phyloP scores from a whole-genome alignment of 768 basidiomycete genomes.

The Rhodotorula kratochvilovae region DNA sequence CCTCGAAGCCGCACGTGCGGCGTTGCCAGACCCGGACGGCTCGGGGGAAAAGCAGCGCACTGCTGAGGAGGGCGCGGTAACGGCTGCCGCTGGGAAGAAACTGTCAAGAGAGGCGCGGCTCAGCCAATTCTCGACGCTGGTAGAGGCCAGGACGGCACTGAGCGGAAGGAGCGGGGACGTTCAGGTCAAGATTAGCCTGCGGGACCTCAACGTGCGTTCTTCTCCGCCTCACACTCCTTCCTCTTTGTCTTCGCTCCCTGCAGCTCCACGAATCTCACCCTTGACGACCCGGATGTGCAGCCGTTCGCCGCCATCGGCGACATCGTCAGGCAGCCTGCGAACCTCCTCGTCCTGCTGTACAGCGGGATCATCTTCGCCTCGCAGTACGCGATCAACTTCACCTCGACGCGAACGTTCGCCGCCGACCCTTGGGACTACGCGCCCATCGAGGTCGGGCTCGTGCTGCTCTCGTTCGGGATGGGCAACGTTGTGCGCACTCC shows the following conservation, averaged over 20 bases:
- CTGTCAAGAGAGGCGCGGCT: too few relatives aligned
- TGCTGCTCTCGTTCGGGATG: slow-evolving; percentile 68
- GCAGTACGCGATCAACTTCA: slow-evolving; percentile 67
- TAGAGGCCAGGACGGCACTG: slow-evolving; percentile 19
- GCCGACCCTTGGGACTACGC: slow-evolving; percentile 61
- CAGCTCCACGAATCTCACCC: too few relatives aligned
- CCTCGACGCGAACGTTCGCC: slow-evolving; percentile 64
- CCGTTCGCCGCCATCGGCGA: slow-evolving; percentile 19
- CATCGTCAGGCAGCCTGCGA: slow-evolving; percentile 23
- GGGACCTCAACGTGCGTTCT: slow-evolving; percentile 52
- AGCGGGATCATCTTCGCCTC: slow-evolving; percentile 68
- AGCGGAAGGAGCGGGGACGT: slow-evolving; percentile 29
- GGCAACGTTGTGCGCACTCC: slow-evolving; percentile 50
- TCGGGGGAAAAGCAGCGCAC: too few relatives aligned
- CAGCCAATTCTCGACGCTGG: slow-evolving; percentile 2
- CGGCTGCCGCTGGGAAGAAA: too few relatives aligned
- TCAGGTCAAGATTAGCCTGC: slow-evolving; percentile 33
- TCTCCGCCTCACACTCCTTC: too few relatives aligned
- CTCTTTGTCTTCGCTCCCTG: too few relatives aligned
- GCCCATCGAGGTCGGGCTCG: slow-evolving; percentile 67
- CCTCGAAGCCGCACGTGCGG: slow-evolving; percentile 4
- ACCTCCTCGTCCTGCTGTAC: slow-evolving; percentile 26
- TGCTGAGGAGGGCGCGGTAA: too few relatives aligned
- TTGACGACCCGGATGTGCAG: too few relatives aligned
- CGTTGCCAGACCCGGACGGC: neutral